Conservation (phyloP, 805 yeast species). For the Candida nitratophila region DNA sequence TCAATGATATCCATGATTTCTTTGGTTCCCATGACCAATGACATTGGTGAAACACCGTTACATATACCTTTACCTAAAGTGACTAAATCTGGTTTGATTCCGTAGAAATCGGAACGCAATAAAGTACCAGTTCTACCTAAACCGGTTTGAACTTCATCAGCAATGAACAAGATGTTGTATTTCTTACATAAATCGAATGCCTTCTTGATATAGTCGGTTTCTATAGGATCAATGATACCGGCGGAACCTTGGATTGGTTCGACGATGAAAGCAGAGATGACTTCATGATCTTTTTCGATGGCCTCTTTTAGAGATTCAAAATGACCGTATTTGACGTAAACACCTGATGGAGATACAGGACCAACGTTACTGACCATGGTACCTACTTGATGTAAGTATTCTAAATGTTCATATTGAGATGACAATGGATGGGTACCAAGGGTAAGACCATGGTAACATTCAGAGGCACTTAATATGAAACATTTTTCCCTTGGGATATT, state of each 20-base stretch:
- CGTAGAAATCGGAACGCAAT: slow-evolving; percentile 12
- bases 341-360: slow-evolving; percentile 69
- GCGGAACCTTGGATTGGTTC: slow-evolving; percentile 94
- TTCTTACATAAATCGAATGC: slow-evolving; percentile 69
- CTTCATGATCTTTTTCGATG: slow-evolving; percentile 81
- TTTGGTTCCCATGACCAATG: slow-evolving; percentile 17
- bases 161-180: slow-evolving; percentile 63
- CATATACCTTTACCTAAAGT: slow-evolving; percentile 21
- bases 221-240: slow-evolving; percentile 31
- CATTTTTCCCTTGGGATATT: slow-evolving; percentile 39
- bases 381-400: not conserved
- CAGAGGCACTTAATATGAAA: slow-evolving; percentile 76
- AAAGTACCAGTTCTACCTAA: slow-evolving; percentile 39
- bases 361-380: slow-evolving; percentile 70
- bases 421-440: slow-evolving; percentile 92
- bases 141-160: slow-evolving; percentile 89
- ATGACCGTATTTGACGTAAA: not conserved
- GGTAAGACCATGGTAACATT: slow-evolving; percentile 94
- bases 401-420: slow-evolving; percentile 4
- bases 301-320: slow-evolving; percentile 70
- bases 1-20: slow-evolving; percentile 17
- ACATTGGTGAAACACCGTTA: slow-evolving; percentile 20
- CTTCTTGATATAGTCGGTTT: slow-evolving; percentile 50
- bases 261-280: slow-evolving; percentile 76
- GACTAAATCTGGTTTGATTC: slow-evolving; percentile 20